Evolutionary conservation across 208 protist genomes (phyloP).

Genomic region (Tritrichomonas foetus): DNA sequence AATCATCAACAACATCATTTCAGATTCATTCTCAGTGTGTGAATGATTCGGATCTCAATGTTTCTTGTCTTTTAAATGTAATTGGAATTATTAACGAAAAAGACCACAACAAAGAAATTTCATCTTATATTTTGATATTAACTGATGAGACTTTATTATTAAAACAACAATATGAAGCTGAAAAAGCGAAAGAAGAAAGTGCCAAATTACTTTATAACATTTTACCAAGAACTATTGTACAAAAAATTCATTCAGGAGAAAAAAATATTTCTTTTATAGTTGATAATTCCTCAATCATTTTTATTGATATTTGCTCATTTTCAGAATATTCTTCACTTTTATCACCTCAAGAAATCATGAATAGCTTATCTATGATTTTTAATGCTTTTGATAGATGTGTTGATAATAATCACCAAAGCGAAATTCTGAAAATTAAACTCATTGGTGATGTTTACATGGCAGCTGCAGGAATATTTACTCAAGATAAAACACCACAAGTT

Average conservation of each 20-base stretch:
- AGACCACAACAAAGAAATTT: not conserved
- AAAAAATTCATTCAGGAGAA: not conserved
- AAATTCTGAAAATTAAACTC: not conserved
- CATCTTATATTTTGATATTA: not conserved
- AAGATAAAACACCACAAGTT: not conserved
- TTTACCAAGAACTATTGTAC: not conserved
- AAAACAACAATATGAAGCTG: not conserved
- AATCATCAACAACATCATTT: not conserved
- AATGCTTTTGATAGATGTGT: not conserved
- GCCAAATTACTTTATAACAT: not conserved
- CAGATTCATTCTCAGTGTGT: not conserved
- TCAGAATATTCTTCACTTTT: not conserved
- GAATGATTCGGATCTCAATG: not conserved
- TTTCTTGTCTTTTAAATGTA: not conserved
- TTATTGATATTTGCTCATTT: not conserved
- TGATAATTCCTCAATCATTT: not conserved
- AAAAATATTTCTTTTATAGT: slow-evolving; percentile 23
- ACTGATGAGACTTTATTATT: not conserved
- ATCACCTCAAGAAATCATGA: not conserved
- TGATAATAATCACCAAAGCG: not conserved
- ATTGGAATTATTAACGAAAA: not conserved
- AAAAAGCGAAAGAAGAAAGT: not conserved
- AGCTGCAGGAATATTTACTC: slow-evolving; percentile 18
- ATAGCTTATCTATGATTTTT: not conserved
- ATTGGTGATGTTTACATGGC: too few species aligned